Base-by-base conservation (phyloP, 345 rosid species). In the Citrus reticulata region DNA sequence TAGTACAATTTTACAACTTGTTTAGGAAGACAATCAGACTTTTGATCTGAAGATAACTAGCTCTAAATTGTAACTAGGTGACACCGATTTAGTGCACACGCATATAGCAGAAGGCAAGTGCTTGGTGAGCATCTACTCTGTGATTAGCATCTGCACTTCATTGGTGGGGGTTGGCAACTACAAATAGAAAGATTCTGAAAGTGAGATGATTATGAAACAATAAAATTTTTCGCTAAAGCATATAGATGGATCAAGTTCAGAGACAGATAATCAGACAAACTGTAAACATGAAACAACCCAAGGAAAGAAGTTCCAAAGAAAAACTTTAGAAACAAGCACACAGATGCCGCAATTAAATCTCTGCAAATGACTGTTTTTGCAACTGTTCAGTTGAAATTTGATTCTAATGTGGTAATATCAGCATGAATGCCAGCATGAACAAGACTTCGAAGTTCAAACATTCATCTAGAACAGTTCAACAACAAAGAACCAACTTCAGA, bases 111-210 rank as follows among this genome's bases (percentile, higher is more conserved):
- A 39, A 40, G 22, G 59, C 40, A 14, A 32, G 59, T 14, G 32
- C n/a, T 80, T 25, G 16, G 6, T 27, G n/a, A 40, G 72, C 70
- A n/a, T 65, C 85, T 86, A 90, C 80, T 86, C 89, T 0, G 91
- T 85, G 37, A 85, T 59, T 40, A 90, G 80, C 88, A 86, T 85
- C 69, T 83, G 77, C 77, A 85, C 65, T 55, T 88, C 91, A 22
- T 69, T 79, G 0, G 58, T 71, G 7, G 82, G 77, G 67, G 77
- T 34, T 20, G 93, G 88, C 64, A 86, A 83, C 93, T 90, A 90
- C 83, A 79, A 61, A 81, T 63, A 46, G 19, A 39, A 70, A 58
- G 76, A 37, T 27, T 46, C 20, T 68, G 54, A 30, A 74, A 70
- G n/a, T 46, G 0, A 58, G 49, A 37, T 30, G 32, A 34, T 2